Base-by-base conservation (phyloP, 164 flowering plant species). In the Annona cherimola region DNA sequence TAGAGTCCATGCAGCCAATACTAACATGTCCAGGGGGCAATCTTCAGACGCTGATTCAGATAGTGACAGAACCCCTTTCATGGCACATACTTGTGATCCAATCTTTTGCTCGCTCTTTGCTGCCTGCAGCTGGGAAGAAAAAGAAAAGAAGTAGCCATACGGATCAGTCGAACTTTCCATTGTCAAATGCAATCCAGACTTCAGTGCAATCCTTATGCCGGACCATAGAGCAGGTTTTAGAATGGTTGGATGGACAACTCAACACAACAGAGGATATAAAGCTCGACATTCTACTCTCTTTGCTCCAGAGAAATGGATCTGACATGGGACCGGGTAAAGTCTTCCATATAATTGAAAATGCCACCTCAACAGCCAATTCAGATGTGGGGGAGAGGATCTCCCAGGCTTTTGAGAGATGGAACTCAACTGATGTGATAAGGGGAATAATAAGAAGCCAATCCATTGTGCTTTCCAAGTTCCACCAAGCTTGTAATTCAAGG, bases 61-160 rank as follows among this genome's bases (percentile, higher is more conserved):
- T 92, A 69, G 82, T 94, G 8, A 79, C 97, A 16, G 99, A 92
- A 79, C 86, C 97, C 18, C 72, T 92, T 75, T 85, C 97, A 18
- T 94, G 97, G 99, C 97, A 92, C 79, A 61, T 76, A 64, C 89
- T 92, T 45, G 75, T 94, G 59, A 75, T 94, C 19, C 97, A 87
- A 70, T 88, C 97, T n/a, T 86, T 83, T 68, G 75, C 81, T 55
- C 89, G 91, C 7, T 82, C 89, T 60, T 82, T 82, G 72, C 74
- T 77, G 65, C 97, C 97, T 42, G 71, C 90, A 45, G 90, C 91
- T 4, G 92, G 85, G 77, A 92, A 81, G 84, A 94, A 94, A 82
- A 94, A 89, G 83, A 94, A 78, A 83, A 42, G 42, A n/a, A 79
- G 81, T 72, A 88, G 87, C 19, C 46, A 78, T 42, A 73, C 81